Evolutionary conservation across 1,139 yeast genomes (phyloP).

Genomic region (Sugiyamaella sp.): DNA sequence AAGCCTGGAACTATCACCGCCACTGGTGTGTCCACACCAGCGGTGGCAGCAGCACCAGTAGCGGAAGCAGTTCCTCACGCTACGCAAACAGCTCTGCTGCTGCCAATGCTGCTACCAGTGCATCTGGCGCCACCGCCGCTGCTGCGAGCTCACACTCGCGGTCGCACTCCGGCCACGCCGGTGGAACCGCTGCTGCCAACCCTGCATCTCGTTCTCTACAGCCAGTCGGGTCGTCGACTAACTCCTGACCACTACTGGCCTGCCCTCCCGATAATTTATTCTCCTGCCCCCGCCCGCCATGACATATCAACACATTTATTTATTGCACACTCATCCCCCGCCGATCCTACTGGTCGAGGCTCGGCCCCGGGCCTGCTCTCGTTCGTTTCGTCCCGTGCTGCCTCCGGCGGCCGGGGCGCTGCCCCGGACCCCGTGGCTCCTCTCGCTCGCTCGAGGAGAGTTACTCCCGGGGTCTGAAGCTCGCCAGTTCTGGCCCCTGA

Average conservation of each 20-base stretch:
- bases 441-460: too few species aligned
- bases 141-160: too few species aligned
- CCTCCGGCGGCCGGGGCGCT: too few species aligned
- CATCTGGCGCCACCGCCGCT: conserved; percentile 21
- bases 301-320: conserved; percentile 9
- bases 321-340: conserved; percentile 7
- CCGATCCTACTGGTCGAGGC: too few species aligned
- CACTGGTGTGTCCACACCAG: conserved; percentile 75
- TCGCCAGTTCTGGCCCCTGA: too few species aligned
- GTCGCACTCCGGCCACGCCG: too few species aligned
- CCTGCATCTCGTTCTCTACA: conserved; percentile 2
- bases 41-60: conserved; percentile 26
- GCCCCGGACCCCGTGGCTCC: too few species aligned
- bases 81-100: conserved; percentile 13
- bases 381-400: background rate
- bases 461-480: too few species aligned
- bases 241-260: conserved; percentile 7
- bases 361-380: conserved; percentile 1
- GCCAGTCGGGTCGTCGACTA: conserved; percentile 5
- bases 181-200: background rate
- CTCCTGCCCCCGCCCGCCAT: background rate
- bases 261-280: conserved; percentile 3
- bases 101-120: background rate
- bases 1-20: conserved; percentile 90
- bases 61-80: conserved; percentile 24